phyloP scores from a whole-genome alignment of 768 basidiomycete genomes.

The Dendrothele bispora region DNA sequence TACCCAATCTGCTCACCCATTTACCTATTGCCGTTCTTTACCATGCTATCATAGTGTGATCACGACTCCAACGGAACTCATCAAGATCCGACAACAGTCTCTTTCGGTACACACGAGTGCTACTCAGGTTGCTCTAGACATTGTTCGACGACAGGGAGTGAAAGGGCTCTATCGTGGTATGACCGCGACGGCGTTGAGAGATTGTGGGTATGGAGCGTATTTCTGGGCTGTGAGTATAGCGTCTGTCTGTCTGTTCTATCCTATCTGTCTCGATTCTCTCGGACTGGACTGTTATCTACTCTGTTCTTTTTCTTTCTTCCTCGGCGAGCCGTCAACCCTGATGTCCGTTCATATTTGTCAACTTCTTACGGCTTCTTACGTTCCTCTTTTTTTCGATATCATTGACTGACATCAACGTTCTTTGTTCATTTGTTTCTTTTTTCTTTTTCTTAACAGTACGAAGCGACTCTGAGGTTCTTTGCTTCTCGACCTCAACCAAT shows the following conservation, averaged over 20 bases:
- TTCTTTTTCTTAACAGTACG: slow-evolving; percentile 47
- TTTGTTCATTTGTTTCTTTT: slow-evolving; percentile 7
- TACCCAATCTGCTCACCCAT: not conserved
- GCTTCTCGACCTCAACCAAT: slow-evolving; percentile 26
- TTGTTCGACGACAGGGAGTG: slow-evolving; percentile 57
- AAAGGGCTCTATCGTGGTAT: slow-evolving; percentile 78
- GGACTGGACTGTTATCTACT: slow-evolving; percentile 1
- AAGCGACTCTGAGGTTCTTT: slow-evolving; percentile 58
- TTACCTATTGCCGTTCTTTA: not conserved
- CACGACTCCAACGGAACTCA: slow-evolving; percentile 81
- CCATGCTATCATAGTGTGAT: slow-evolving; percentile 57
- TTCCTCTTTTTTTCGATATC: no score
- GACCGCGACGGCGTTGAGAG: slow-evolving; percentile 70
- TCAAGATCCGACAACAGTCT: slow-evolving; percentile 85
- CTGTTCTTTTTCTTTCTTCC: not conserved
- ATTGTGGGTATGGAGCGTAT: slow-evolving; percentile 84
- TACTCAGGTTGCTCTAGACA: slow-evolving; percentile 50
- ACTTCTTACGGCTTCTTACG: no score
- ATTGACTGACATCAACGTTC: no score
- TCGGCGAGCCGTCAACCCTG: no score
- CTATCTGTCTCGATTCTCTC: not conserved
- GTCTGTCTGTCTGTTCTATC: not conserved
- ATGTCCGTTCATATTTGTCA: no score
- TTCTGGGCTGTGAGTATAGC: slow-evolving; percentile 67
- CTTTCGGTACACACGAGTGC: slow-evolving; percentile 48